Evolutionary conservation across 164 flowering plant genomes (phyloP).

Genomic region (Houttuynia cordata): DNA sequence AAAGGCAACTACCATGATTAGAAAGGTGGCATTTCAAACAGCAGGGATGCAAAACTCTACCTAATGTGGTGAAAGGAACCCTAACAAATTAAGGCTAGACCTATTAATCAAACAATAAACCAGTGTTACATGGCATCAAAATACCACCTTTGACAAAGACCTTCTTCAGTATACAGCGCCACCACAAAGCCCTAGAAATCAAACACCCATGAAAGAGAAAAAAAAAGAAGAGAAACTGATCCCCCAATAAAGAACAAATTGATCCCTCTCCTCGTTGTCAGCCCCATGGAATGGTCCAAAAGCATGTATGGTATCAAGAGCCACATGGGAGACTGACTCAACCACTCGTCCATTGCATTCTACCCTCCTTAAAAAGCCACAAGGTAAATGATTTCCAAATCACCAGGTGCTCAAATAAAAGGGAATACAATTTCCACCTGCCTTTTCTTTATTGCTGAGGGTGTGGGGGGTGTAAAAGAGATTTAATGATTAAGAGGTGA

Average conservation of each 20-base stretch:
- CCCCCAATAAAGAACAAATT: too few species aligned
- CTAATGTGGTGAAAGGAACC: not conserved
- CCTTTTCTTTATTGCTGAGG: not conserved
- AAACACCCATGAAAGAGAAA: too few species aligned
- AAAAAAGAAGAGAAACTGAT: too few species aligned
- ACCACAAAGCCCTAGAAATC: too few species aligned
- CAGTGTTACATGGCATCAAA: too few species aligned
- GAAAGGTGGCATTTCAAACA: not conserved
- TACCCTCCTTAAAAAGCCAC: not conserved
- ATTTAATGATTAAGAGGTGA: not conserved
- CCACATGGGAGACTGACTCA: conserved; percentile 8
- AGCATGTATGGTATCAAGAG: conserved; percentile 2
- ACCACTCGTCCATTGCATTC: conserved; percentile 2
- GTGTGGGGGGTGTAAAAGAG: not conserved
- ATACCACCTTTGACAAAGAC: too few species aligned
- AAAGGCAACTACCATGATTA: not conserved
- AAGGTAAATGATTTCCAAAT: not conserved
- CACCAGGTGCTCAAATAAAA: not conserved
- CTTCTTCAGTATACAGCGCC: too few species aligned
- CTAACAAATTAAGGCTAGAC: not conserved
- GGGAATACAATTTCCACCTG: not conserved
- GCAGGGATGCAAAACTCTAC: not conserved
- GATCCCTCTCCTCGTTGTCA: conserved; percentile 2
- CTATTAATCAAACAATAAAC: too few species aligned
- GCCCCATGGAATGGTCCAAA: not conserved